Evolutionary conservation across 225 moss, liverwort and hornwort species (phyloP), one percentile per base, ranked within the genome.

Genomic region (Polytrichum commune): DNA sequence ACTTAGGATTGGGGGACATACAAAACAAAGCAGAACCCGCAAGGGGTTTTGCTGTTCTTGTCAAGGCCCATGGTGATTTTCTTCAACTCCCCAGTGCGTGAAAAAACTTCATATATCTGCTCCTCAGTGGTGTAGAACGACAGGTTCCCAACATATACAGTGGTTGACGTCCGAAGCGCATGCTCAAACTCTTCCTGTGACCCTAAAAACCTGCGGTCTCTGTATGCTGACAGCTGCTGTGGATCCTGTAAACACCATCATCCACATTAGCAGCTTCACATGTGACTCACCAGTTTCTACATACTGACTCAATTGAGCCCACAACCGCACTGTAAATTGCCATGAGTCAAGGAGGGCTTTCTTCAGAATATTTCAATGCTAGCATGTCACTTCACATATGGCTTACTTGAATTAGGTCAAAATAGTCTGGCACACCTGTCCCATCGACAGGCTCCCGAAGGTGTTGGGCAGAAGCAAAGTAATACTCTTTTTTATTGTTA

Each of bases 41-140:
- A 95, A 4, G 98, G 97, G 19, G 98, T 98, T 79, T 98, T 98
- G 27, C 75, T 76, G 78, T 98, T 98, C 88, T 95, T 98, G 81
- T 98, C 98, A 26, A 98, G 80, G 53, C 98, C 98, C 98, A 98
- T 98, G 8, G 83, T 90, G 62, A 98, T 98, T 82, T 90, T 98
- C 78, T 93, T 95, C 78, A 98, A 70, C 81, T 98, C 98, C 65
- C 98, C 98, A 20, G 90, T 91, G 18, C 95, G 91, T 72, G 95
- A 89, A 76, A 98, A 98, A 32, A 98, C 89, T 73, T 98, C 95
- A 71, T 93, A 98, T 54, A 98, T 98, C 74, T 98, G 98, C 77
- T 98, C 98, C 77, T 98, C 98, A n/a, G 98, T 98, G 30, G 98
- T 98, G 65, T 91, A 98, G 75, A 98, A 98, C 7, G 95, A 95